Conservation (phyloP, 345 rosid species). For the Syzygium oleosum region DNA sequence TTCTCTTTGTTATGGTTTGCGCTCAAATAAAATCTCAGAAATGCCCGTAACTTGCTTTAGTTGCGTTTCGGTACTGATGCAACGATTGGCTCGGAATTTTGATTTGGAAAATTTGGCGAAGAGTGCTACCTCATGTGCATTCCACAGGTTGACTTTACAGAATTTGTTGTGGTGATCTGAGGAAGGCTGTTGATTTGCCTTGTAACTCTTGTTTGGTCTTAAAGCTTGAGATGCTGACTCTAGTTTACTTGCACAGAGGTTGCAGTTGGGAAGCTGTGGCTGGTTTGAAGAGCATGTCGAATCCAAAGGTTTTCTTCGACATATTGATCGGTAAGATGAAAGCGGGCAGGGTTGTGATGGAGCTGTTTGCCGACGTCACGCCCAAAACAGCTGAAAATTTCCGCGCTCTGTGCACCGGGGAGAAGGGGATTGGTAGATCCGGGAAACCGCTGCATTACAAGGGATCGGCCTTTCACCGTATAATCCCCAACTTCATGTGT, state of each 20-base stretch:
- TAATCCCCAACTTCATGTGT: slow-evolving; percentile 89
- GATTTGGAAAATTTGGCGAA: neutral
- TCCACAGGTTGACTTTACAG: neutral
- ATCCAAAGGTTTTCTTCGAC: slow-evolving; percentile 74
- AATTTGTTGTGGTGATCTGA: neutral
- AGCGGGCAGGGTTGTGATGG: slow-evolving; percentile 71
- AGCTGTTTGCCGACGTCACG: slow-evolving; percentile 59
- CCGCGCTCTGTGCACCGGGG: slow-evolving; percentile 75
- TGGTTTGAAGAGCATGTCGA: slow-evolving; percentile 31
- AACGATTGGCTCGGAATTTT: rapidly evolving
- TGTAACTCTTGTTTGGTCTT: neutral
- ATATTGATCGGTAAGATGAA: slow-evolving; percentile 57
- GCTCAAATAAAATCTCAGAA: neutral
- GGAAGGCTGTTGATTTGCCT: neutral
- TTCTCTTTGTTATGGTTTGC: neutral
- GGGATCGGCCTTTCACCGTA: slow-evolving; percentile 75
- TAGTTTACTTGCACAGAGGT: neutral
- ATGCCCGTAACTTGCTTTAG: neutral
- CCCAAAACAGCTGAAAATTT: slow-evolving; percentile 77
- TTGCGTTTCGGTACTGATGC: neutral
- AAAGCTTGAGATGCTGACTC: neutral
- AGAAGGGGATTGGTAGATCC: slow-evolving; percentile 51
- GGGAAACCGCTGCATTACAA: slow-evolving; percentile 71
- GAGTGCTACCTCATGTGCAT: neutral
- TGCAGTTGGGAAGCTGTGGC: neutral